phyloP scores from a whole-genome alignment of 2,329 filamentous ascomycete genomes.

The Monosporascus sp. region DNA sequence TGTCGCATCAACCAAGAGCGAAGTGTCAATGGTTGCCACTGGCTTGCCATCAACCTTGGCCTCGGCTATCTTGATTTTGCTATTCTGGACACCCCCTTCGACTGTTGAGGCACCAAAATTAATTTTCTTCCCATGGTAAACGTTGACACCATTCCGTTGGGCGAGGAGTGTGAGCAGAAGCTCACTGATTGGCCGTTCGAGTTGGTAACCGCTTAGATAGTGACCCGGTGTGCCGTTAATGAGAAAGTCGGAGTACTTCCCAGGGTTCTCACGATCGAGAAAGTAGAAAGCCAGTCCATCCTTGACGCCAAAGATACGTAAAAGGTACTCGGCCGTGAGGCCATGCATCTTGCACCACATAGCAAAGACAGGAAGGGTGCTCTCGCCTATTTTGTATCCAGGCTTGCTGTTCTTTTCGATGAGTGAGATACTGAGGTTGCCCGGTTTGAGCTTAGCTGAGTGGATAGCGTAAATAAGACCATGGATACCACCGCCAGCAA shows the following conservation, averaged over 20 bases:
- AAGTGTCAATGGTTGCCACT: constrained; percentile 1
- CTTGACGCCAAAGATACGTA: constrained; percentile 20
- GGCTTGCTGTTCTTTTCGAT: constrained; percentile 17
- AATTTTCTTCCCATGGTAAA: constrained; percentile 16
- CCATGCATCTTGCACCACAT: constrained; percentile 14
- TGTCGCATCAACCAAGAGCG: constrained; percentile 17
- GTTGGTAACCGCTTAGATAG: constrained; percentile 12
- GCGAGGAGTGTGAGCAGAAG: constrained; percentile 21
- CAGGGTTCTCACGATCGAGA: constrained; percentile 11
- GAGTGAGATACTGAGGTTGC: constrained; percentile 2
- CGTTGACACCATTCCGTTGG: constrained; percentile 18
- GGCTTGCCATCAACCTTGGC: background rate
- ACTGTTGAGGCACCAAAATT: constrained; percentile 1
- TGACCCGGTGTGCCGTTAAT: constrained; percentile 14
- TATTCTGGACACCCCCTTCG: background rate
- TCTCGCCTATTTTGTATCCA: constrained; percentile 22
- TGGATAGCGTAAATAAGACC: constrained; percentile 20
- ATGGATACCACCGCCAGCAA: constrained; percentile 18
- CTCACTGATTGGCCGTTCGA: constrained; percentile 23
- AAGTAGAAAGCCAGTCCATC: constrained; percentile 22
- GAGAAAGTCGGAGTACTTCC: constrained; percentile 5
- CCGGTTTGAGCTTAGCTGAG: constrained; percentile 6
- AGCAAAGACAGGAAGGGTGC: constrained; percentile 16
- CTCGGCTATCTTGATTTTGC: background rate
- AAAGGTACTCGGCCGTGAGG: constrained; percentile 6